A percentile compares a stretch with the other conserved stretches of the same genome.
phyloP scores from a whole-genome alignment of 2,329 filamentous ascomycete species.

The Lomentospora prolificans region DNA sequence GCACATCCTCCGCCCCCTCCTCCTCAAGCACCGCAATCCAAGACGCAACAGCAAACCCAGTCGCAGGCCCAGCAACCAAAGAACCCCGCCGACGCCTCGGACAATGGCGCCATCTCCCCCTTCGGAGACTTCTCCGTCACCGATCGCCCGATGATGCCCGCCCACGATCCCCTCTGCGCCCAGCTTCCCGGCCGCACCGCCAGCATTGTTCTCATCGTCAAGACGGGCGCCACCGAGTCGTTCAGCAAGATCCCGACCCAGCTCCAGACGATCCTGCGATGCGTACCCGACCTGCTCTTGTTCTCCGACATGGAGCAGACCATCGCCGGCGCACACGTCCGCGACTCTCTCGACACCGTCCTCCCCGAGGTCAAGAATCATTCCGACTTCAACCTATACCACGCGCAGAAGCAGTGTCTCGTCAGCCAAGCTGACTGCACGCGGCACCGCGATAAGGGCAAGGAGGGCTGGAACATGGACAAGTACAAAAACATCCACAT shows the following conservation, averaged over 20 bases:
- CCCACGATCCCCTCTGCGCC: slow-evolving; percentile 22
- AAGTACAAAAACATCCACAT: slow-evolving; percentile 55
- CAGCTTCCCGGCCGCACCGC: slow-evolving; percentile 30
- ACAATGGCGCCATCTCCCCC: neutral
- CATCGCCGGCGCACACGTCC: slow-evolving; percentile 33
- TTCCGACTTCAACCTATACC: slow-evolving; percentile 36
- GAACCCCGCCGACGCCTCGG: neutral
- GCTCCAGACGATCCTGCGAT: slow-evolving; percentile 42
- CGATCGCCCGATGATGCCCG: slow-evolving; percentile 4
- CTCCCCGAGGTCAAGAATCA: slow-evolving; percentile 26
- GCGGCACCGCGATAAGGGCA: slow-evolving; percentile 10
- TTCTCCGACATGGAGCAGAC: slow-evolving; percentile 49
- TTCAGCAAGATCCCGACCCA: slow-evolving; percentile 45
- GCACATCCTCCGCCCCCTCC: neutral
- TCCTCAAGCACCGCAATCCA: neutral
- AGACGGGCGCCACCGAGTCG: slow-evolving; percentile 48
- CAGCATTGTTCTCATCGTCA: slow-evolving; percentile 42
- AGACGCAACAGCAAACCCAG: neutral
- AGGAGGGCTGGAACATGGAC: slow-evolving; percentile 42
- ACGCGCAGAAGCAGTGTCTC: slow-evolving; percentile 34
- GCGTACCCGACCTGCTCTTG: slow-evolving; percentile 43
- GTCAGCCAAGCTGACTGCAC: slow-evolving; percentile 35
- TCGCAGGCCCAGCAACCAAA: neutral
- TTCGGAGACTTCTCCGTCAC: slow-evolving; percentile 4
- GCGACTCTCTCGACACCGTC: slow-evolving; percentile 31